Evolutionary conservation across 176 grass and related monocot genomes (phyloP), one percentile per base, ranked within the genome.

Genomic region (Cocos nucifera): DNA sequence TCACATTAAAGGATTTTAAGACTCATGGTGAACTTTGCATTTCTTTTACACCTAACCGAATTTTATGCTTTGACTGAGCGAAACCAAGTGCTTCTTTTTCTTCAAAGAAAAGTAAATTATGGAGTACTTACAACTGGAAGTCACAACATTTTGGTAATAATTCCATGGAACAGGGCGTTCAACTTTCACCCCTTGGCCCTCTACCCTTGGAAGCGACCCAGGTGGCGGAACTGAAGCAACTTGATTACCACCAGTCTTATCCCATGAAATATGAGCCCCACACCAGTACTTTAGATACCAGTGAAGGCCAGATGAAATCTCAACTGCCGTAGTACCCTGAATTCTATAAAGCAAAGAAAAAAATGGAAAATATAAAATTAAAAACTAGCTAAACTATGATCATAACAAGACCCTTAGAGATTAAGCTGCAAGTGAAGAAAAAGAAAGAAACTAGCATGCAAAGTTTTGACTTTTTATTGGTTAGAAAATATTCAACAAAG

Each of bases 141-240:
- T 96, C 30, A 90, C 92, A 14, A 96, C 92, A 80, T 96, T 96
- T 78, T 96, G 92, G 73, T 96, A 96, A 79, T 90, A 96, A 71
- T 75, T 96, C 91, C 91, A 96, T 0, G 80, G 86, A 76, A 90
- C 86, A 49, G 91, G 83, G 1, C 91, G 91, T 73, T 85, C 91
- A 65, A 96, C 58, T 70, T 90, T 90, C 61, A 96, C 77, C 57
- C 80, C 86, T 0, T 54, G 49, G 17, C 19, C 77, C 27, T 82
- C 82, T 32, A 96, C 86, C 66, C 15, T 75, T 1, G 86, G 83
- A 19, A 96, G 77, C 54, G 83, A 82, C 18, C 86, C 83, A 63
- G 86, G 80, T 15, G 10, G 50, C 57, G 80, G 92, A 22, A 96
- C 48, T 19, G 86, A 82, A 15, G 59, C 71, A 28, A 96, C 51